Base-by-base conservation (phyloP, 305 asterid species). In the Fraxinus platypoda region DNA sequence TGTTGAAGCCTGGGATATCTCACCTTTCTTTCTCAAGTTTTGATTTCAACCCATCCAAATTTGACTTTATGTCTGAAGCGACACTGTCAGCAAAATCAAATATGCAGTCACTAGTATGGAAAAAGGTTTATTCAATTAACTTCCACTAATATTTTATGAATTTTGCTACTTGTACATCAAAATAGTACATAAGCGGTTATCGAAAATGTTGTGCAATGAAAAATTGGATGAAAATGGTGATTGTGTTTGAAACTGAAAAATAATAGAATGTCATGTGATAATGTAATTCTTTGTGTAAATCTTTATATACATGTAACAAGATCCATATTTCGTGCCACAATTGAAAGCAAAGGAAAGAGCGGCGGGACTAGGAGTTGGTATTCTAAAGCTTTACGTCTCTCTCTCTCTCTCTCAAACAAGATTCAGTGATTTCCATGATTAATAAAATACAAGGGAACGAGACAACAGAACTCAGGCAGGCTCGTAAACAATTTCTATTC, bases 11-110 rank as follows among this genome's bases (percentile, higher is more conserved):
- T 71, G 70, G 75, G 74, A 59, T 66, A 19, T 82, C 83, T 90
- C 88, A 96, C 98, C 97, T 96, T 81, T 96, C 99, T 86, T 94
- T 94, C 90, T 94, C 98, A 41, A 94, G 88, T 86, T 92, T 94
- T 26, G 88, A 73, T 83, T 88, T 96, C 90, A 96, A 76, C 86
- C 92, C 98, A 82, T 94, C 94, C 83, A 92, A 83, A 86, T 84
- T 88, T 75, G 95, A 83, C 84, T 91, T 94, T 87, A 96, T 84
- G 78, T 90, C 98, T 80, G 97, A 87, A 83, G 94, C 88, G 80
- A 94, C 96, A 83, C 98, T 95, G 92, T 41, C 80, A 77, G 80
- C 74, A 84, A 74, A 83, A 33, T 70, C 70, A 78, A 82, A 78
- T 37, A 31, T 75, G 74, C 38, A 64, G 80, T 77, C 79, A 46